A percentile compares a stretch with the other conserved stretches of the same genome.
phyloP scores from a whole-genome alignment of 805 yeast species.

The Candida nanaspora region DNA sequence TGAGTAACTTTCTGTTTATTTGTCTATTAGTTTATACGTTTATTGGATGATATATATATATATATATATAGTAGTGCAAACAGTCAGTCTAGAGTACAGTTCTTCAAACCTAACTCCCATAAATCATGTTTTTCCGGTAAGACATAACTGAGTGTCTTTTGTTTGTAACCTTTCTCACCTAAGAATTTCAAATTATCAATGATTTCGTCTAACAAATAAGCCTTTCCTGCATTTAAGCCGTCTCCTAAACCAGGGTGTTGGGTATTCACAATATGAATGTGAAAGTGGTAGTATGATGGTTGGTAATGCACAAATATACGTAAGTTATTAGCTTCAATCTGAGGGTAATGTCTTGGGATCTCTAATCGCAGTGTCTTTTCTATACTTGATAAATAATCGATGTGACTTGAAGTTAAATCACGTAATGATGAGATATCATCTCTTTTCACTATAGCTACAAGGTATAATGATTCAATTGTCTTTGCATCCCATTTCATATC shows the following conservation, averaged over 20 bases:
- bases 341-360: constrained; percentile 37
- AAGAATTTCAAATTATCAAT: constrained; percentile 58
- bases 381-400: constrained; percentile 48
- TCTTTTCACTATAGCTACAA: constrained; percentile 69
- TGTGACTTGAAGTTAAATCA: constrained; percentile 57
- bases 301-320: constrained; percentile 87
- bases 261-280: constrained; percentile 79
- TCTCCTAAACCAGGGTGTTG: constrained; percentile 61
- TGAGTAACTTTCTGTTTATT: too few relatives aligned
- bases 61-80: neutral
- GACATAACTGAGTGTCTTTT: constrained; percentile 54
- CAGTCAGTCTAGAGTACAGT: constrained; percentile 1
- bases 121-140: constrained; percentile 74
- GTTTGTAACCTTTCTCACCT: constrained; percentile 50
- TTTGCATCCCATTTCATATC: constrained; percentile 96
- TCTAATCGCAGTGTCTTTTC: constrained; percentile 36
- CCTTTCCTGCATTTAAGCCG: constrained; percentile 71
- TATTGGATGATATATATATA: too few relatives aligned
- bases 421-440: constrained; percentile 66
- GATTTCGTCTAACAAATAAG: constrained; percentile 72
- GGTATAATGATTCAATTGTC: constrained; percentile 61
- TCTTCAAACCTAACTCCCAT: constrained; percentile 39
- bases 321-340: constrained; percentile 35
- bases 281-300: constrained; percentile 95
- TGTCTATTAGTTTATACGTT: too few relatives aligned